Base-by-base conservation (phyloP, 495 filamentous ascomycete genomes). In the Hypoxylon cercidicola region DNA sequence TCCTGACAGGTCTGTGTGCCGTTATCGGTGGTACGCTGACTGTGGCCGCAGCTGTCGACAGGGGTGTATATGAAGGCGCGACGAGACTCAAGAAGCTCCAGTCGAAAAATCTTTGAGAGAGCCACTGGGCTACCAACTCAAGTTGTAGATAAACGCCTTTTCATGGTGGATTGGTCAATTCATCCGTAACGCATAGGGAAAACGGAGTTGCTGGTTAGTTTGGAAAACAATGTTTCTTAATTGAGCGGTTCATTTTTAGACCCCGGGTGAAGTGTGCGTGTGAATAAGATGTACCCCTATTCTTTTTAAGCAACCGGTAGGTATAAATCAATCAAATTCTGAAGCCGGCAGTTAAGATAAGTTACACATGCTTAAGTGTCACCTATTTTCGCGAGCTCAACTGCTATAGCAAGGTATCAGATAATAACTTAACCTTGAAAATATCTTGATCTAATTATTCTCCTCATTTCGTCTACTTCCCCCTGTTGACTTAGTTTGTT, bases 21-120 rank as follows among this genome's bases (percentile, higher is more conserved):
- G 89, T 97, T 48, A 89, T 99, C 41, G 95, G 95, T 58, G 95
- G 95, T 64, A 98, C 95, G 0, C 74, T 99, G 60, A 99, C 95
- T 0, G 95, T 99, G 7, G 95, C 95, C 25, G 95, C 95, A 9
- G 93, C 95, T 10, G 78, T 99, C 13, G 95, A 99, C 72, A 87
- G 96, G 18, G 92, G 89, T 37, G 76, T 98, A 41, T 99, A 97
- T 67, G 95, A 98, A 75, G 95, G 96, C 28, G 83, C 81, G 2
- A 87, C 88, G 61, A 83, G 90, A 60, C 82, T 96, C 56, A 93
- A 89, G 85, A 99, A 99, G 85, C 55, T 97, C 74, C 91, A 96
- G 62, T 66, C 76, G 7, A 86, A 86, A 72, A 82, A 79, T 56
- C 67, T 82, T 25, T 68, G 16, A 18, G 21, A 41, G 44, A 9